Conservation (phyloP, 768 basidiomycete genomes). For the Gymnopilus dilepis region DNA sequence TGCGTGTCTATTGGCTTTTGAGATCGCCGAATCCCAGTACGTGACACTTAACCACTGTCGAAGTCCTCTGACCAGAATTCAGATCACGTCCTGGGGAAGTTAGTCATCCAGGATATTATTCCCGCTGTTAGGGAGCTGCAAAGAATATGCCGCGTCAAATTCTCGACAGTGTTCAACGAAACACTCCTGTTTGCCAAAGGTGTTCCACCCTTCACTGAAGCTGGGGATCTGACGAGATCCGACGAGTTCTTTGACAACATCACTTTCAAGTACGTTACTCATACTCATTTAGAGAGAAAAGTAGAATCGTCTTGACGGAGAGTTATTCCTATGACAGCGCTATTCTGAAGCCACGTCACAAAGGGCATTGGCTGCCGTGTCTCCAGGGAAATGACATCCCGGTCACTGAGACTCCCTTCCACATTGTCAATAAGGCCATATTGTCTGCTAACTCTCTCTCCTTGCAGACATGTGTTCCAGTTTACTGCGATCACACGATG, state of each 20-base stretch:
- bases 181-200: not conserved
- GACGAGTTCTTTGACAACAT: slow-evolving; percentile 8
- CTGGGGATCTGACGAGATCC: not conserved
- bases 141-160: not conserved
- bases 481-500: not conserved
- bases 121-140: not conserved
- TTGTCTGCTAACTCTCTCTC: too few relatives aligned
- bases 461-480: too few relatives aligned
- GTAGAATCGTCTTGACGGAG: not conserved
- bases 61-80: not conserved
- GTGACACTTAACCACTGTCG: not conserved
- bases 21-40: not conserved
- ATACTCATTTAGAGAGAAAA: not conserved
- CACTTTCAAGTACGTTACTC: slow-evolving; percentile 3
- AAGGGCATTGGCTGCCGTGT: too few relatives aligned
- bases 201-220: not conserved
- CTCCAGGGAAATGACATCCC: too few relatives aligned
- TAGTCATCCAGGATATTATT: slow-evolving; percentile 6
- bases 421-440: too few relatives aligned
- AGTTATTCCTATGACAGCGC: too few relatives aligned
- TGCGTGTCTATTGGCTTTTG: not conserved
- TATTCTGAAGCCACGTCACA: too few relatives aligned
- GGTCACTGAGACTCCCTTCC: too few relatives aligned
- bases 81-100: not conserved
- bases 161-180: not conserved